phyloP scores from a whole-genome alignment of 257 asterid species.

The Fraxinus cuspidata region DNA sequence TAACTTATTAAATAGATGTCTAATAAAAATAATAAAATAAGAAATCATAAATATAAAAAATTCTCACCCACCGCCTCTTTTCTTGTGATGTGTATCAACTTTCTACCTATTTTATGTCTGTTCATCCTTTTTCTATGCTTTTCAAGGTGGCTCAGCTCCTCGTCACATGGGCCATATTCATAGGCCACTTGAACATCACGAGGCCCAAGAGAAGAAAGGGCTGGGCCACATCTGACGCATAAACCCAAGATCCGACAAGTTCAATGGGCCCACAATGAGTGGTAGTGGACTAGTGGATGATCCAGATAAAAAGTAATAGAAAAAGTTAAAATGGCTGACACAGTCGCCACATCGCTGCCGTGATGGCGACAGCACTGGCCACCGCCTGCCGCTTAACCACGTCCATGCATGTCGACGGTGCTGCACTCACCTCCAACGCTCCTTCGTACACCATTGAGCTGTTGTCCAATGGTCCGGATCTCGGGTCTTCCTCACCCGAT shows the following conservation, averaged over 20 bases:
- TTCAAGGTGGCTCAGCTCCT: slow-evolving; percentile 24
- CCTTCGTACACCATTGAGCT: slow-evolving; percentile 46
- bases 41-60: not conserved
- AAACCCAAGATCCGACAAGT: slow-evolving; percentile 33
- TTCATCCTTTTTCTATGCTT: not conserved
- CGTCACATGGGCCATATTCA: slow-evolving; percentile 29
- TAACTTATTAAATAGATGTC: slow-evolving; percentile 22
- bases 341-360: slow-evolving; percentile 31
- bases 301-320: not conserved
- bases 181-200: not conserved
- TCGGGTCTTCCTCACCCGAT: slow-evolving; percentile 29
- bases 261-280: slow-evolving; percentile 15
- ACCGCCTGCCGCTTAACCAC: slow-evolving; percentile 26
- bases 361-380: slow-evolving; percentile 37
- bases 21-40: slow-evolving; percentile 12
- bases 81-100: slow-evolving; percentile 8
- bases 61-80: not conserved
- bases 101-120: not conserved
- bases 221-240: slow-evolving; percentile 37
- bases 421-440: slow-evolving; percentile 34
- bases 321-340: slow-evolving; percentile 28
- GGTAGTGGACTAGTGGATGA: not conserved
- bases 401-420: slow-evolving; percentile 34
- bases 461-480: slow-evolving; percentile 15
- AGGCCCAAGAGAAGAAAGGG: slow-evolving; percentile 22